Conservation (phyloP, 1,284 basidiomycete genomes). For the Ceratobasidium sp. region DNA sequence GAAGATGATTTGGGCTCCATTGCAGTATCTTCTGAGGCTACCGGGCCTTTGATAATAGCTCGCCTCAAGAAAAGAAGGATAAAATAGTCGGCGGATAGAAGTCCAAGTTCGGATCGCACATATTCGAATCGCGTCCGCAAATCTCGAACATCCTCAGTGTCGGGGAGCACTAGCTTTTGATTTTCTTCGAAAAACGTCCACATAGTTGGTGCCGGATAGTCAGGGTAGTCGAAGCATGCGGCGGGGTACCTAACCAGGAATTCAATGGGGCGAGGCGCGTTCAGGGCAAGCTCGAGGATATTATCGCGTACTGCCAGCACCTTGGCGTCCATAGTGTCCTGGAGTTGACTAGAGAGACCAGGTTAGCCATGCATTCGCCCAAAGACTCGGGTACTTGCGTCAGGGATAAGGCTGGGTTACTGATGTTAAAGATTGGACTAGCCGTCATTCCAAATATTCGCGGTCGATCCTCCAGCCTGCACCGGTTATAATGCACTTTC, state of each 20-base stretch:
- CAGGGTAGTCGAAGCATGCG: slow-evolving; percentile 63
- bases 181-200: slow-evolving; percentile 63
- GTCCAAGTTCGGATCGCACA: slow-evolving; percentile 30
- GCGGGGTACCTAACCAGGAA: slow-evolving; percentile 71
- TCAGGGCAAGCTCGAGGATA: slow-evolving; percentile 68
- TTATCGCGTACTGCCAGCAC: slow-evolving; percentile 79
- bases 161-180: slow-evolving; percentile 9
- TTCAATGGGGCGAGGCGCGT: slow-evolving; percentile 75
- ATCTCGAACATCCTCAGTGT: slow-evolving; percentile 25
- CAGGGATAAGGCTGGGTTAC: slow-evolving; percentile 68
- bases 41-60: slow-evolving; percentile 1
- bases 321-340: slow-evolving; percentile 76
- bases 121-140: slow-evolving; percentile 4
- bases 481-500: slow-evolving; percentile 75
- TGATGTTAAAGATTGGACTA: slow-evolving; percentile 83
- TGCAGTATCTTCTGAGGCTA: neutral
- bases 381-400: slow-evolving; percentile 39
- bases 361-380: neutral
- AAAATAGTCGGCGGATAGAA: slow-evolving; percentile 33
- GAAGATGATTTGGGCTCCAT: neutral
- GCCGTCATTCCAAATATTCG: slow-evolving; percentile 92
- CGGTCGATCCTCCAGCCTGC: slow-evolving; percentile 65
- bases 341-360: slow-evolving; percentile 64
- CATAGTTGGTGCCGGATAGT: slow-evolving; percentile 68
- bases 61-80: slow-evolving; percentile 23